Evolutionary conservation across 1,284 basidiomycete genomes (phyloP).

Genomic region (Microbotryomycetes sp.): DNA sequence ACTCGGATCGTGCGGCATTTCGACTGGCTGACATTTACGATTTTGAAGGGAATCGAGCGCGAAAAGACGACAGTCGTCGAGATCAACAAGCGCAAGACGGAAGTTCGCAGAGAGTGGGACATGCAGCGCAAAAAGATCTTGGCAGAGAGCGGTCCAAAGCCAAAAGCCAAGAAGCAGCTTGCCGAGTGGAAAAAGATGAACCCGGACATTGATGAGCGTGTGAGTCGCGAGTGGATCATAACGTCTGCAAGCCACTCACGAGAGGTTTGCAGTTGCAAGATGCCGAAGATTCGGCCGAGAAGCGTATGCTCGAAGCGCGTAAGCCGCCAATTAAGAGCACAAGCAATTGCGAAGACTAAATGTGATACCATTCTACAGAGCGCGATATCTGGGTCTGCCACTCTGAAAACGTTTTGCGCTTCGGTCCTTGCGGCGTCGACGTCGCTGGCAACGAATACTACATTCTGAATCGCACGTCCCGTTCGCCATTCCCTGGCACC

Average conservation of each 20-base stretch:
- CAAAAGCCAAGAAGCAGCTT: not conserved
- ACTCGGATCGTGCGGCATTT: too few species aligned
- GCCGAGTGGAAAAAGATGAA: not conserved
- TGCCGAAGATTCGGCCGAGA: not conserved
- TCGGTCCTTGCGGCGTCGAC: not conserved
- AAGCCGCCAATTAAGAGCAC: too few species aligned
- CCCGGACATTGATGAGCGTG: not conserved
- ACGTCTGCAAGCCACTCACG: too few species aligned
- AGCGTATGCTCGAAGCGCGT: not conserved
- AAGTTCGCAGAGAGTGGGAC: not conserved
- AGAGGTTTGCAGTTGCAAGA: too few species aligned
- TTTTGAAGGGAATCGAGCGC: not conserved
- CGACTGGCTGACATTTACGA: not conserved
- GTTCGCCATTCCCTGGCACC: not conserved
- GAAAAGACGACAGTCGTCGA: not conserved
- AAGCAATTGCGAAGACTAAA: too few species aligned
- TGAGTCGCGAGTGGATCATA: too few species aligned
- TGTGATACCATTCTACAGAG: too few species aligned
- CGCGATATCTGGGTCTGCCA: not conserved
- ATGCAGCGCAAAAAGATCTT: not conserved
- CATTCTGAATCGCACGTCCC: not conserved
- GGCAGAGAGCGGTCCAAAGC: not conserved
- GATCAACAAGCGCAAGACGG: not conserved
- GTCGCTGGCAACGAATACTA: not conserved
- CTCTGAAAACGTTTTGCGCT: not conserved